These are phyloP conservation scores for Pancytospora philotis DNA, from an alignment of 371 early-diverging fungal genomes.

Conservation along the genomic window DNA sequence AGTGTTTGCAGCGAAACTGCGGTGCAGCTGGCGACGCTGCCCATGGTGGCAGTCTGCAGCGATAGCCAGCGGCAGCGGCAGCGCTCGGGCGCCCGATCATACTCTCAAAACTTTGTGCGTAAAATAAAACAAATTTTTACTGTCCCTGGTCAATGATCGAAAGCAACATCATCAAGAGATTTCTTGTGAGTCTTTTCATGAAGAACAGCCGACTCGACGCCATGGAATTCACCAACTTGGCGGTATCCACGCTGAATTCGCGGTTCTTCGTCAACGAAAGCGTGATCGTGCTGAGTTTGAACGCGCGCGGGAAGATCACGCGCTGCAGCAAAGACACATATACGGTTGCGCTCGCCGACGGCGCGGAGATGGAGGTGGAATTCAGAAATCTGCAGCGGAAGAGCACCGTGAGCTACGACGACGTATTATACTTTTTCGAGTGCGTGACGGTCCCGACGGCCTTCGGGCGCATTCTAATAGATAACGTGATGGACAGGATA, in stretches of 20 bases:
- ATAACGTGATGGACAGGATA: conserved; percentile 46
- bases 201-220: conserved; percentile 24
- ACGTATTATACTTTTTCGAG: conserved; percentile 42
- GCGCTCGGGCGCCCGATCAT: too few species aligned
- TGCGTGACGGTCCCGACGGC: conserved; percentile 40
- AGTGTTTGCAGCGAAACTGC: too few species aligned
- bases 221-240: conserved; percentile 21
- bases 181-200: conserved; percentile 41
- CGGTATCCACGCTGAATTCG: conserved; percentile 20
- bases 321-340: conserved; percentile 28
- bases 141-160: conserved; percentile 36
- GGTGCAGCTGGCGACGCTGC: too few species aligned
- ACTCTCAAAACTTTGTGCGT: too few species aligned
- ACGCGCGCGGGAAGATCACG: conserved; percentile 26
- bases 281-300: conserved; percentile 36
- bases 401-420: conserved; percentile 30
- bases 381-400: conserved; percentile 30
- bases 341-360: conserved; percentile 1
- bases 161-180: conserved; percentile 47
- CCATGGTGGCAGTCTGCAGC: too few species aligned
- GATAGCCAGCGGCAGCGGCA: too few species aligned
- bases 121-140: conserved; percentile 1
- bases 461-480: conserved; percentile 39
- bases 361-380: conserved; percentile 22
- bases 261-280: conserved; percentile 45